Evolutionary conservation across 495 filamentous ascomycete genomes (phyloP).

Genomic region (Aspergillus ellipticus): DNA sequence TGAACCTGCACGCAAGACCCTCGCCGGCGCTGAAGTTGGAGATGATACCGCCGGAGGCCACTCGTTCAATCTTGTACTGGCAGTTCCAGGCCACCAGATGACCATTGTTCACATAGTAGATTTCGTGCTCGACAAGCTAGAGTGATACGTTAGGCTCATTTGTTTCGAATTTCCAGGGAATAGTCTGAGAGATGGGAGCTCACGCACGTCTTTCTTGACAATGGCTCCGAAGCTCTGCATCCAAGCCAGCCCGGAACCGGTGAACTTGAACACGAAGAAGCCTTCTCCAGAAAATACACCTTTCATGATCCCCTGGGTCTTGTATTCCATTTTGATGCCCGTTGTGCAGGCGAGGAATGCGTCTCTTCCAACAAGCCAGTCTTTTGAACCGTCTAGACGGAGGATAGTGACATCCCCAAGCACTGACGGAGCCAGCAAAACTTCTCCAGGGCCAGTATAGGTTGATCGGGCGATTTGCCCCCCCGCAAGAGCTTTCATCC

Average conservation of each 20-base stretch:
- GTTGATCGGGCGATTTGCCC: constrained; percentile 76
- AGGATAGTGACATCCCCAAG: constrained; percentile 86
- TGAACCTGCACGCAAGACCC: constrained; percentile 90
- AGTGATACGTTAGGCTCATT: neutral
- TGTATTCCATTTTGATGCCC: constrained; percentile 76
- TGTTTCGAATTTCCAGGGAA: neutral
- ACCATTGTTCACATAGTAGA: constrained; percentile 92
- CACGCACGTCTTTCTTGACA: constrained; percentile 85
- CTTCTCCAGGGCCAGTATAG: constrained; percentile 87
- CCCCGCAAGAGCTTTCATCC: constrained; percentile 81
- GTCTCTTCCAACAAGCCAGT: constrained; percentile 79
- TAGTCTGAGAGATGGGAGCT: neutral
- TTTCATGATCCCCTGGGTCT: constrained; percentile 83
- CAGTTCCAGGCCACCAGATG: constrained; percentile 98
- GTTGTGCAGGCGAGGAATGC: constrained; percentile 75
- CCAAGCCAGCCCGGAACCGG: constrained; percentile 76
- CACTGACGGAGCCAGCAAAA: constrained; percentile 74
- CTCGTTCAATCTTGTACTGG: constrained; percentile 81
- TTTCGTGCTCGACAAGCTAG: constrained; percentile 71
- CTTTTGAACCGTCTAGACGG: constrained; percentile 59
- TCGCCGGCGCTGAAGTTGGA: constrained; percentile 74
- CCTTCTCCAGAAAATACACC: constrained; percentile 93
- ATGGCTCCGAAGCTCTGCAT: constrained; percentile 92
- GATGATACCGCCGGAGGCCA: constrained; percentile 84
- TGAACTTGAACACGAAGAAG: constrained; percentile 84